Conservation (phyloP, 2,329 filamentous ascomycete species). For the Fusarium sp. region DNA sequence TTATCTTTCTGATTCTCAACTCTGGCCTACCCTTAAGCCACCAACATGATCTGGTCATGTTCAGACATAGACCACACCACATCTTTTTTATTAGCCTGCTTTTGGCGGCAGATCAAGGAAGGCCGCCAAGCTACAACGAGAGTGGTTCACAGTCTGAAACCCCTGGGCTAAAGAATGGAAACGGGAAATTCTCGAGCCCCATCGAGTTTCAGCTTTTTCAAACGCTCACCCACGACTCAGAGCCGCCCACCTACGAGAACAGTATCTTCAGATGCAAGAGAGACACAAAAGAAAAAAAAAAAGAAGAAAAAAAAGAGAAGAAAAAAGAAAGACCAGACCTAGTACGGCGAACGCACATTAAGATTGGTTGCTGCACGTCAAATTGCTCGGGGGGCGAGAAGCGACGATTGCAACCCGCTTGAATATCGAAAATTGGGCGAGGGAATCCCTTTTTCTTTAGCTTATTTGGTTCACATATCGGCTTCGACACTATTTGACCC, state of each 20-base stretch:
- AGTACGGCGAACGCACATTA: slow-evolving; percentile 8
- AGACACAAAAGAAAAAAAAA: not conserved
- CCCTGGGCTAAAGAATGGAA: slow-evolving; percentile 21
- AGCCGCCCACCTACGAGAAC: not conserved
- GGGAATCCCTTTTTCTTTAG: slow-evolving; percentile 39
- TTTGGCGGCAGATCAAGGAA: slow-evolving; percentile 23
- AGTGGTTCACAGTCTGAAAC: slow-evolving; percentile 24
- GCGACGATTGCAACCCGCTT: slow-evolving; percentile 25
- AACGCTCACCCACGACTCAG: slow-evolving; percentile 7
- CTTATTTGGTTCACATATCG: slow-evolving; percentile 13
- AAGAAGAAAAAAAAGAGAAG: not conserved
- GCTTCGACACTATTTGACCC: slow-evolving; percentile 19
- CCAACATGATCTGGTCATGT: slow-evolving; percentile 6
- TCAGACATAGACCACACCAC: slow-evolving; percentile 24
- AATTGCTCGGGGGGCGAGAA: slow-evolving; percentile 34
- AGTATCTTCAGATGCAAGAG: not conserved
- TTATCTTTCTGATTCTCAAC: no score
- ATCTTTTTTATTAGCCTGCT: slow-evolving; percentile 22
- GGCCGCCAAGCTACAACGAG: slow-evolving; percentile 28
- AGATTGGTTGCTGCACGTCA: slow-evolving; percentile 41
- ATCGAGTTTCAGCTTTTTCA: slow-evolving; percentile 32
- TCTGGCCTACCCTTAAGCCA: slow-evolving; percentile 12
- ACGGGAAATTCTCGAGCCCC: slow-evolving; percentile 16
- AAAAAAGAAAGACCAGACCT: slow-evolving; percentile 3
- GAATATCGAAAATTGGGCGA: slow-evolving; percentile 2